Evolutionary conservation across 2,329 filamentous ascomycete genomes (phyloP).

Genomic region (Paraphoma chrysanthemicola): DNA sequence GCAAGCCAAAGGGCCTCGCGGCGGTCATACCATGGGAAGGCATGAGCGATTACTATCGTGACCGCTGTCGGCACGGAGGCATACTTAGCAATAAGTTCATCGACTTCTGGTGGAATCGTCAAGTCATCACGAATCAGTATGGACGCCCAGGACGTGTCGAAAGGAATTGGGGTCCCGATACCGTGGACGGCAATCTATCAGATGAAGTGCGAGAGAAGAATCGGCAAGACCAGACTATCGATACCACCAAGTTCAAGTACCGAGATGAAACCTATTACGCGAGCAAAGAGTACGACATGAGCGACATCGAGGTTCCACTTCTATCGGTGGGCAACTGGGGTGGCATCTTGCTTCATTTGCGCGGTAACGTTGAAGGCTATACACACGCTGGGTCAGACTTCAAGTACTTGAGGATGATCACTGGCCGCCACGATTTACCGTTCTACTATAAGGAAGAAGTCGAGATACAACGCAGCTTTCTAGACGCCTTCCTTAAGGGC

Average conservation of each 20-base stretch:
- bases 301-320: conserved; percentile 71
- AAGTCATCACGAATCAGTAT: conserved; percentile 73
- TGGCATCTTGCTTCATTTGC: conserved; percentile 71
- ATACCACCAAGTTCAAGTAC: conserved; percentile 57
- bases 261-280: conserved; percentile 70
- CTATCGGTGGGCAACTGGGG: conserved; percentile 75
- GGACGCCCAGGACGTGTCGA: conserved; percentile 60
- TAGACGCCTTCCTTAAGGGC: conserved; percentile 74
- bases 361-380: conserved; percentile 73
- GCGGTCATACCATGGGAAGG: conserved; percentile 64
- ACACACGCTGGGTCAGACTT: conserved; percentile 67
- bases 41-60: conserved; percentile 63
- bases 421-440: conserved; percentile 73
- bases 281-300: conserved; percentile 69
- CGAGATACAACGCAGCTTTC: conserved; percentile 70
- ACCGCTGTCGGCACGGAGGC: conserved; percentile 51
- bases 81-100: conserved; percentile 47
- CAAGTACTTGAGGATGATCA: conserved; percentile 75
- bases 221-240: conserved; percentile 48
- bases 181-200: conserved; percentile 65
- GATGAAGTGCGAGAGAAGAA: conserved; percentile 60
- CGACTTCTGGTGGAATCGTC: conserved; percentile 70
- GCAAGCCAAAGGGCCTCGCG: conserved; percentile 58
- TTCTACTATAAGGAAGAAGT: conserved; percentile 76
- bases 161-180: conserved; percentile 62